Evolutionary conservation across 1,139 yeast species (phyloP).

Genomic region (Schizosaccharomyces versatilis): DNA sequence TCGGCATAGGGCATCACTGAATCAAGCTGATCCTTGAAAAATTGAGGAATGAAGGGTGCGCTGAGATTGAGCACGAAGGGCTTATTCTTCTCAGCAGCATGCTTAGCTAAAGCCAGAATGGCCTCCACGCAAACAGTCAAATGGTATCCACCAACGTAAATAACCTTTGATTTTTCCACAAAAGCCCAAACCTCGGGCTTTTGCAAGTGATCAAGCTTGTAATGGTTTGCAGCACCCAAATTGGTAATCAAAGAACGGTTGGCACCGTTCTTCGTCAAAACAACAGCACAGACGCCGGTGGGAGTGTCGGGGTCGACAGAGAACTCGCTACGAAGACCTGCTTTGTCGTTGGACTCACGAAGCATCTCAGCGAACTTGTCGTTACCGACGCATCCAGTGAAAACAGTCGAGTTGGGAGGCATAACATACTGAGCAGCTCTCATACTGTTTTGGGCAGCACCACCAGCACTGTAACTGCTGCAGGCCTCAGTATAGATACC

Average conservation of each 20-base stretch:
- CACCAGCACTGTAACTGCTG: slow-evolving; percentile 76
- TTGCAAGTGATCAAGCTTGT: slow-evolving; percentile 70
- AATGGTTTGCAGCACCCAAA: slow-evolving; percentile 93
- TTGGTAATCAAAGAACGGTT: slow-evolving; percentile 89
- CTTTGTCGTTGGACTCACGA: slow-evolving; percentile 58
- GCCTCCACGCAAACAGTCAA: slow-evolving; percentile 94
- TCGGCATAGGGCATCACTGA: slow-evolving; percentile 70
- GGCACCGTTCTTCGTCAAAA: slow-evolving; percentile 43
- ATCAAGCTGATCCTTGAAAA: slow-evolving; percentile 81
- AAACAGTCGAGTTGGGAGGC: slow-evolving; percentile 62
- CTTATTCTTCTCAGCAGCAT: slow-evolving; percentile 68
- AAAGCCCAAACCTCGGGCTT: slow-evolving; percentile 75
- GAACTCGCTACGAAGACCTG: slow-evolving; percentile 75
- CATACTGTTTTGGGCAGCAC: slow-evolving; percentile 98
- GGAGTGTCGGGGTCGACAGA: slow-evolving; percentile 41
- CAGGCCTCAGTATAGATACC: slow-evolving; percentile 47
- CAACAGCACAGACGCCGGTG: slow-evolving; percentile 96
- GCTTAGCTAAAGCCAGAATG: slow-evolving; percentile 68
- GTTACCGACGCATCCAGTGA: slow-evolving; percentile 90
- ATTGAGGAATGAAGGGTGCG: slow-evolving; percentile 91
- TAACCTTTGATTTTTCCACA: slow-evolving; percentile 61
- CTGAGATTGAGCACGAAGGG: slow-evolving; percentile 59
- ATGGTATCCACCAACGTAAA: slow-evolving; percentile 94
- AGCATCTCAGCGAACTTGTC: slow-evolving; percentile 72
- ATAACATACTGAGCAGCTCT: slow-evolving; percentile 91